A percentile compares a stretch with the other conserved stretches of the same genome.
phyloP scores from a whole-genome alignment of 2,329 filamentous ascomycete species.

The Colletotrichum gigasporum region DNA sequence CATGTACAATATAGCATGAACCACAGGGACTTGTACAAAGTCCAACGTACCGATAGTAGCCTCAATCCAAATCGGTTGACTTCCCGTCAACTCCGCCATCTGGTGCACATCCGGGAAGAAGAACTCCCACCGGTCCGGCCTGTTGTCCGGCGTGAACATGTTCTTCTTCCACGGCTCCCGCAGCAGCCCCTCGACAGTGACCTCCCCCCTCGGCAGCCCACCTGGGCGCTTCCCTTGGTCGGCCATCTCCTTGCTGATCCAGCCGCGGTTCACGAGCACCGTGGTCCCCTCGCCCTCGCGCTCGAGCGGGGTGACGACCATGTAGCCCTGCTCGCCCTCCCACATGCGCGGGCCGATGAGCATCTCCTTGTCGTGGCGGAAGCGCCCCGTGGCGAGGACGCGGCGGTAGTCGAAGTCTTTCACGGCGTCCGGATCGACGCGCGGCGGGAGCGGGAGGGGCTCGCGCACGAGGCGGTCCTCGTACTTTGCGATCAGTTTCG shows the following conservation, averaged over 20 bases:
- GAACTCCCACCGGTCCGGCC: slow-evolving; percentile 84
- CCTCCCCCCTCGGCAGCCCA: slow-evolving; percentile 74
- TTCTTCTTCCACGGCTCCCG: slow-evolving; percentile 96
- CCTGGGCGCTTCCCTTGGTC: slow-evolving; percentile 72
- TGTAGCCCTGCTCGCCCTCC: slow-evolving; percentile 89
- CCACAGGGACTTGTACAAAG: neutral
- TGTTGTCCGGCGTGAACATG: slow-evolving; percentile 93
- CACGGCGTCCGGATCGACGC: slow-evolving; percentile 82
- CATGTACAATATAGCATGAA: neutral
- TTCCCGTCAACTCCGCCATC: slow-evolving; percentile 86
- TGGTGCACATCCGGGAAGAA: slow-evolving; percentile 94
- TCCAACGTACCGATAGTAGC: slow-evolving; percentile 82
- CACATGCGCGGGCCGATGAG: slow-evolving; percentile 88
- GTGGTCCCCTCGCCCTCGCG: slow-evolving; percentile 69
- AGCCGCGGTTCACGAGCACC: slow-evolving; percentile 88
- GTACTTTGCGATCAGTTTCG: slow-evolving; percentile 87
- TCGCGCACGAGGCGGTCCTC: slow-evolving; percentile 90
- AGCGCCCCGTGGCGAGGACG: slow-evolving; percentile 77
- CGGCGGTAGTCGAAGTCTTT: slow-evolving; percentile 92
- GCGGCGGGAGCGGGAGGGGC: slow-evolving; percentile 85
- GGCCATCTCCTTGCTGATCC: slow-evolving; percentile 83
- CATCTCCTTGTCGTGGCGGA: slow-evolving; percentile 95
- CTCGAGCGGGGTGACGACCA: slow-evolving; percentile 92
- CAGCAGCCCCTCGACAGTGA: slow-evolving; percentile 85
- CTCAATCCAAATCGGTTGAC: slow-evolving; percentile 93